Evolutionary conservation across 106 monocot genomes (phyloP), one percentile per base, ranked within the genome.

Genomic region (Amphibolis antarctica): DNA sequence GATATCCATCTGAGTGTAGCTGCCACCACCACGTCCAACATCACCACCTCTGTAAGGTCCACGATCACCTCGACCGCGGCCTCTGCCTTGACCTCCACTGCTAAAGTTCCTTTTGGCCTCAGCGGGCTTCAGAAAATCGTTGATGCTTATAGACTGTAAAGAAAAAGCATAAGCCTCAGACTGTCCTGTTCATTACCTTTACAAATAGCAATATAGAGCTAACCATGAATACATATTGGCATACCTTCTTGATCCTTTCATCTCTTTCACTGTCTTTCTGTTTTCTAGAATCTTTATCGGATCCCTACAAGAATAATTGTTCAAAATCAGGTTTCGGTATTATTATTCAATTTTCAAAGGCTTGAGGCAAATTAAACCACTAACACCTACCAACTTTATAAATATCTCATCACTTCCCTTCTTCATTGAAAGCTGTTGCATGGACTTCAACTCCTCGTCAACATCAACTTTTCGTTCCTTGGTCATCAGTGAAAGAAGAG

Each of bases 41-140:
- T 21, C 3, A 0, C 21, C 72, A 48, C 59, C 31, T 20, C 56
- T 57, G 42, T n/a, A 49, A 30, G 36, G 48, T 24, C 73, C 73
- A 46, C 73, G 58, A 21, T 66, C 58, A 44, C 64, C 55, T 6
- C 56, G 55, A 12, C 65, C 73, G 0, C 73, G 30, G 18, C 66
- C 73, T 27, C 73, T 56, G 4, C 73, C 73, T 0, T 66, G 44
- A 5, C 59, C 59, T 2, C 73, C 59, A 11, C 55, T 63, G 10
- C 29, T 26, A 36, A 46, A 59, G 26, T 66, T 42, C 45, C 66
- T 65, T 47, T 60, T 66, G 22, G 66, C 73, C 6, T 73, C 73
- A 14, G 73, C 73, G 9, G 73, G 73, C 46, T 73, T 73, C 66
- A 73, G 66, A 49, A 73, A 73, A 25, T 73, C 73, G 28, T 65